phyloP scores from a whole-genome alignment of 345 rosid species.

The Syzygium oleosum region DNA sequence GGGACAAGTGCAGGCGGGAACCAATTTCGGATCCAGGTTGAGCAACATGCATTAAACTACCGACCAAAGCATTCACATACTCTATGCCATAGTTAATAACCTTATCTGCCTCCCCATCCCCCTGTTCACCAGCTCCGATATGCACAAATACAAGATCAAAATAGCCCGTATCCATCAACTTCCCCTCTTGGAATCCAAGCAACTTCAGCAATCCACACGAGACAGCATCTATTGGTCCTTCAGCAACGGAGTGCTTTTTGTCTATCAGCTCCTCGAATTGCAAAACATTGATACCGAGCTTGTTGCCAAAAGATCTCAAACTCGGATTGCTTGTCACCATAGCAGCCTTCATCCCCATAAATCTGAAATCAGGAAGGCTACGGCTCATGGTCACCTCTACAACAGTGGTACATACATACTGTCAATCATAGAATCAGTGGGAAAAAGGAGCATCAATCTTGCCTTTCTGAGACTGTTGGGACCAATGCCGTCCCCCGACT shows the following conservation, averaged over 20 bases:
- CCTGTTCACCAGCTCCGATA: conserved; percentile 32
- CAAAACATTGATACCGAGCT: conserved; percentile 42
- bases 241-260: conserved; percentile 7
- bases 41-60: conserved; percentile 33
- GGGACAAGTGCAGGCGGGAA: conserved; percentile 63
- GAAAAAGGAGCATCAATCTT: neutral
- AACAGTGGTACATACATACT: neutral
- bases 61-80: conserved; percentile 43
- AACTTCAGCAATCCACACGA: conserved; percentile 33
- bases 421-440: neutral
- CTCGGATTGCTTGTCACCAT: conserved; percentile 35
- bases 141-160: conserved; percentile 71
- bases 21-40: conserved; percentile 49
- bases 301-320: conserved; percentile 41
- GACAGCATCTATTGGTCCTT: conserved; percentile 17
- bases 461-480: conserved; percentile 57
- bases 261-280: conserved; percentile 21
- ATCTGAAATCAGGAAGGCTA: conserved; percentile 29
- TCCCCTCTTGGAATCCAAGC: conserved; percentile 71
- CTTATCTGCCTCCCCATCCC: conserved; percentile 6
- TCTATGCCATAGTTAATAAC: conserved; percentile 14
- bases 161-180: conserved; percentile 27
- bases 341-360: conserved; percentile 83
- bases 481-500: conserved; percentile 9
- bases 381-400: neutral